phyloP scores from a whole-genome alignment of 768 basidiomycete genomes.

The Tylopilus rubrobrunneus region DNA sequence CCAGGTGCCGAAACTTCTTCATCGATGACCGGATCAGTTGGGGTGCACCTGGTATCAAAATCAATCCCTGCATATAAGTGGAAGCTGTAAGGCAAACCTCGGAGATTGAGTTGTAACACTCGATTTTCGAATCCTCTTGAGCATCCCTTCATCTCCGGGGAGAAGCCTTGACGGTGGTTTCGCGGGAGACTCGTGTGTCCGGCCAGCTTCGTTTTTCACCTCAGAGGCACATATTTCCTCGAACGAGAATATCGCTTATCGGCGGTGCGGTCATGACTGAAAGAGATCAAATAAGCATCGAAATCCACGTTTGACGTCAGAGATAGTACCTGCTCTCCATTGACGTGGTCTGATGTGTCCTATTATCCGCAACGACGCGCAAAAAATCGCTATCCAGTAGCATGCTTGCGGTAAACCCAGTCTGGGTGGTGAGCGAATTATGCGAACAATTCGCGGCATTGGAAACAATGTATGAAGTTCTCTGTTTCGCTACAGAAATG shows the following conservation, averaged over 20 bases:
- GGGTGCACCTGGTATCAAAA: conserved; percentile 5
- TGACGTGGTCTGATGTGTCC: not conserved
- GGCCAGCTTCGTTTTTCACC: not conserved
- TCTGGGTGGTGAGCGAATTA: not conserved
- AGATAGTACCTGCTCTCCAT: conserved; percentile 4
- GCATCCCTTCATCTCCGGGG: not conserved
- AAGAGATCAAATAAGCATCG: not conserved
- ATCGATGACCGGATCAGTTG: not conserved
- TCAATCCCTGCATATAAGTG: too few species aligned
- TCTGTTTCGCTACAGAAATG: too few species aligned
- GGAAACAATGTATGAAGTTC: conserved; percentile 18
- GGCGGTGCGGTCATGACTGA: not conserved
- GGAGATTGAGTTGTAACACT: not conserved
- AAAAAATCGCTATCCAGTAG: conserved; percentile 15
- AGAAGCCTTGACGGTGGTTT: not conserved
- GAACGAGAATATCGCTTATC: not conserved
- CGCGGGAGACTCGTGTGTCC: not conserved
- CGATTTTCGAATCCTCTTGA: not conserved
- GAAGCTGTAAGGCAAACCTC: conserved; percentile 6
- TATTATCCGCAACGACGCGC: conserved; percentile 15
- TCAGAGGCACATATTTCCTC: conserved; percentile 14
- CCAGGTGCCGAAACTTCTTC: not conserved
- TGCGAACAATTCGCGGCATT: not conserved
- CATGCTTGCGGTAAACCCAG: not conserved
- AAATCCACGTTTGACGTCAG: not conserved